Percentiles rank a stretch among this genome's conserved stretches.
phyloP scores from a whole-genome alignment of 2,329 filamentous ascomycete genomes.

The Sclerotinia trifoliorum region DNA sequence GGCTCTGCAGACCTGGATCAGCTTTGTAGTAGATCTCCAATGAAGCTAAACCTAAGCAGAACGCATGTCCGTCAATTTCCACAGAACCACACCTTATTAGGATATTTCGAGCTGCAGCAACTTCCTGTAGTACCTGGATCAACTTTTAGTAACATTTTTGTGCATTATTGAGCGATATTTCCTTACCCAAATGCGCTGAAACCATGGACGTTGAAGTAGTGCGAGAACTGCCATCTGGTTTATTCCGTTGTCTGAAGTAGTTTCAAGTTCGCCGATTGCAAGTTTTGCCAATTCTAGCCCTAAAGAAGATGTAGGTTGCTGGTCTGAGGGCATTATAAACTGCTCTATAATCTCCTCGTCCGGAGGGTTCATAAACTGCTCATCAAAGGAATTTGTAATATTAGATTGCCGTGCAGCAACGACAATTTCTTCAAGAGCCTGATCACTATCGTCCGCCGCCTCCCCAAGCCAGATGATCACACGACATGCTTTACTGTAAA shows the following conservation, averaged over 20 bases:
- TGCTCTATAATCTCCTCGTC: no score
- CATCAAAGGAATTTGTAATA: no score
- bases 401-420: no score
- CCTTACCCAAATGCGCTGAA: not conserved
- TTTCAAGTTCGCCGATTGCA: no score
- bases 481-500: constrained; percentile 22
- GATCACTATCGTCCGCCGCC: not conserved
- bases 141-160: not conserved
- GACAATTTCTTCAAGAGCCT: not conserved
- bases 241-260: no score
- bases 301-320: no score
- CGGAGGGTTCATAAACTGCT: no score
- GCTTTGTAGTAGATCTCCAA: not conserved
- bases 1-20: not conserved
- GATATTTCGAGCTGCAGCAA: not conserved
- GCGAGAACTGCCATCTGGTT: not conserved
- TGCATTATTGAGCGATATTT: no score
- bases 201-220: not conserved
- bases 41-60: not conserved
- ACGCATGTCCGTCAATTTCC: not conserved
- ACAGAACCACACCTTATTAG: not conserved
- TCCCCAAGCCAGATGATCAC: constrained; percentile 18
- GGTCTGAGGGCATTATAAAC: no score
- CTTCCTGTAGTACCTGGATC: not conserved
- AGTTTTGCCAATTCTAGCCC: no score